phyloP scores from a whole-genome alignment of 1,139 yeast species.

The Pichia sp. region DNA sequence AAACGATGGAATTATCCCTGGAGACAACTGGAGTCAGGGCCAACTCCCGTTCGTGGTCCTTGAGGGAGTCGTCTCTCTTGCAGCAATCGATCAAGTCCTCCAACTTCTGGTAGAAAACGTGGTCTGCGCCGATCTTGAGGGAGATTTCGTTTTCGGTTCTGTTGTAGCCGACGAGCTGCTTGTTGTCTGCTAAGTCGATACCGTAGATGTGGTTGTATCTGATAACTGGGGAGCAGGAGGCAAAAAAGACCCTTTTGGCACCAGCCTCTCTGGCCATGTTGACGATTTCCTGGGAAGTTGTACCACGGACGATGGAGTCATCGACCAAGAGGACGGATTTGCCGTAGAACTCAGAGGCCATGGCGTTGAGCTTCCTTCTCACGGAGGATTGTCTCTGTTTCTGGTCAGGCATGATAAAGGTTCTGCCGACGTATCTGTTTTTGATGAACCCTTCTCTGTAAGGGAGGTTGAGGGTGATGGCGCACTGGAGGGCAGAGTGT shows the following conservation, averaged over 20 bases:
- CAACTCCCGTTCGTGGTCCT: constrained; percentile 31
- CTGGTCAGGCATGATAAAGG: constrained; percentile 98
- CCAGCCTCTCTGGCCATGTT: constrained; percentile 98
- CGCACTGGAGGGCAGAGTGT: constrained; percentile 90
- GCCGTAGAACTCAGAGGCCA: constrained; percentile 86
- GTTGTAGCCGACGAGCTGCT: constrained; percentile 85
- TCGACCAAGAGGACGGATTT: constrained; percentile 89
- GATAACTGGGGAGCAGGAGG: constrained; percentile 97
- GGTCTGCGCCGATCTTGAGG: constrained; percentile 82
- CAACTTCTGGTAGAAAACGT: constrained; percentile 81
- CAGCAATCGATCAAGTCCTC: constrained; percentile 82
- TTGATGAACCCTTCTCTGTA: constrained; percentile 97
- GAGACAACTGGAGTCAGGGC: constrained; percentile 33
- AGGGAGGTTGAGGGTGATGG: constrained; percentile 72
- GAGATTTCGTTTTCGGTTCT: constrained; percentile 73
- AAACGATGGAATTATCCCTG: constrained; percentile 27
- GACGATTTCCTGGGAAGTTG: constrained; percentile 93
- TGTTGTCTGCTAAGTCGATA: constrained; percentile 92
- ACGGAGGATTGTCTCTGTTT: constrained; percentile 91
- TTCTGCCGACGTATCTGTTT: constrained; percentile 94
- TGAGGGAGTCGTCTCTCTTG: constrained; percentile 40
- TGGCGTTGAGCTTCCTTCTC: constrained; percentile 90
- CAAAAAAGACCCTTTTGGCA: constrained; percentile 86
- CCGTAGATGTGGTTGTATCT: constrained; percentile 95
- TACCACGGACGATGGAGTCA: constrained; percentile 96